Evolutionary conservation across 352 stramenopile species (phyloP), one percentile per base, ranked within the genome.

Genomic region (Globisporangium nagaii): DNA sequence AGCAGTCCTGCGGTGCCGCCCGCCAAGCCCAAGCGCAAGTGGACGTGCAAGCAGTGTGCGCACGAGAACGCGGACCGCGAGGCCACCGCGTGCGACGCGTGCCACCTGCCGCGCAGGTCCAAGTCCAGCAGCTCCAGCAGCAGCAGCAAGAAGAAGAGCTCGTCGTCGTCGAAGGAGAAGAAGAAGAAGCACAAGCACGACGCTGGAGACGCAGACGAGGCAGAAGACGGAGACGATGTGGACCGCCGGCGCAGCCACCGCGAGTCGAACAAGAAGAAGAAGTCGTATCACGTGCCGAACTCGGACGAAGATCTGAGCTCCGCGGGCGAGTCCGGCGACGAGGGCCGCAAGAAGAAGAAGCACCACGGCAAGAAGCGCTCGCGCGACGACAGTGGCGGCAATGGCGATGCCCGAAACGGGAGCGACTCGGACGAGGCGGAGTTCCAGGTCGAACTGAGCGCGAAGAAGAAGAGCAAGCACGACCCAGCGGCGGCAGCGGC

Each of bases 281-380:
- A 87, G 44, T 88, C 82, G 43, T 93, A 95, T 62, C 79, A 76
- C 42, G 68, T 94, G 8, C 84, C 78, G 7, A 79, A 86, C 54
- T 95, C 83, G 41, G 85, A 95, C 54, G 83, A 92, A 31, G 84
- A 93, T 37, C 49, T 88, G 3, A 79, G 66, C 25, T 71, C 68
- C 1, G 61, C 64, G 31, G 69, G 66, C 40, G 72, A 83, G 11
- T 66, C 67, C n/a, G 66, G 70, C 19, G 70, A 64, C 35, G 58
- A 61, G 12, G n/a, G 22, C 5, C 22, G 17, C 11, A 30, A 19
- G 3, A 55, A 54, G 22, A 42, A 52, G 44, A 65, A 60, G 19
- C 31, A 44, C 19, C 45, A 42, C 17, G 41, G 50, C 25, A 72
- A 70, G 58, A 75, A 68, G 46, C 56, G 48, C 19, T 63, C 55